phyloP scores from a whole-genome alignment of 176 grass and related monocot species.

The Phragmites australis region DNA sequence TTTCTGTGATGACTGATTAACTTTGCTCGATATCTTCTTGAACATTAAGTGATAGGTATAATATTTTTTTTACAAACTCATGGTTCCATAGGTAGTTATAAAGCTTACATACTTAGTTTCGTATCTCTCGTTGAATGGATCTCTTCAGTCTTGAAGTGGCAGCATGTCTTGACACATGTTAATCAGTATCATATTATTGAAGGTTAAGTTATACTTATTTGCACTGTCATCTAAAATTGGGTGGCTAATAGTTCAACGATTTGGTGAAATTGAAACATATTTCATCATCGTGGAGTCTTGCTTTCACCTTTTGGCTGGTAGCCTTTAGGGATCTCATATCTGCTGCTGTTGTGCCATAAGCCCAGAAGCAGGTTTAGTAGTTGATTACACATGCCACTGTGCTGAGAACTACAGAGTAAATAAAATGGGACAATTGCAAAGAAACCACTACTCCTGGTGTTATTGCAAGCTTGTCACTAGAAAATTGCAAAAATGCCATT shows the following conservation, averaged over 20 bases:
- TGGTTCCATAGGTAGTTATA: neutral
- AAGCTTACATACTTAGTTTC: neutral
- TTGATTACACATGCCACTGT: too few relatives aligned
- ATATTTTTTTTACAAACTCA: neutral
- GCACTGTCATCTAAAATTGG: neutral
- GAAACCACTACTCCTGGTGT: too few relatives aligned
- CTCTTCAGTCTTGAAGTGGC: neutral
- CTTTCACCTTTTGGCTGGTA: neutral
- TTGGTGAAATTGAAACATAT: neutral
- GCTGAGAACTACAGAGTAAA: neutral
- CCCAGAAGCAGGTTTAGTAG: neutral
- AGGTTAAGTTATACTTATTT: too few relatives aligned
- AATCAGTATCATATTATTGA: neutral
- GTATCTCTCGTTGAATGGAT: slow-evolving; percentile 1
- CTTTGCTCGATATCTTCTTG: neutral
- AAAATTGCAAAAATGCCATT: too few relatives aligned
- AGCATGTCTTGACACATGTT: neutral
- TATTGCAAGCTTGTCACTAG: too few relatives aligned
- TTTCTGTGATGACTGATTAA: neutral
- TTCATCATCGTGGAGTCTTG: neutral
- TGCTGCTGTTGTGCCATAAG: neutral
- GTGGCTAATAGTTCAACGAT: neutral
- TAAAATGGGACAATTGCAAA: too few relatives aligned
- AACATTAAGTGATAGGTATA: neutral
- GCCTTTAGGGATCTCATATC: neutral